These are phyloP conservation scores for Monarda citriodora DNA, from an alignment of 305 asterid species.

Conservation along the genomic window DNA sequence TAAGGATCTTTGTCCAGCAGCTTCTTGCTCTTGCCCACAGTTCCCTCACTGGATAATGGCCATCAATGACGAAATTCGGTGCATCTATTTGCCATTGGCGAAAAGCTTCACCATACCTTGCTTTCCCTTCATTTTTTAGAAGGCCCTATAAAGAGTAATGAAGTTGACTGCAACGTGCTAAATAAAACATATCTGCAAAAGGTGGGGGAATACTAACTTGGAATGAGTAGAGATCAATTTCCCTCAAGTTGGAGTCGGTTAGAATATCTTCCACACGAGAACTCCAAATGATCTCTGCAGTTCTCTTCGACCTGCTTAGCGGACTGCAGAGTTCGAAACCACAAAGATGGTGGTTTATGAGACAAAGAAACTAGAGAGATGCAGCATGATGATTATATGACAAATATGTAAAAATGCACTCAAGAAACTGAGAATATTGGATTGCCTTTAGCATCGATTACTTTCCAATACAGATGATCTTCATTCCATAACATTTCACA, in stretches of 20 bases:
- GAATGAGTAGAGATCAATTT: slow-evolving; percentile 94
- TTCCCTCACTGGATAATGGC: slow-evolving; percentile 95
- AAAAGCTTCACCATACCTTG: slow-evolving; percentile 73
- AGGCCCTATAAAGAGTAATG: slow-evolving; percentile 61
- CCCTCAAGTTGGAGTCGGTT: slow-evolving; percentile 81
- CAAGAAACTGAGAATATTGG: background rate
- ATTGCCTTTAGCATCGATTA: background rate
- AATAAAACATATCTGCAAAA: background rate
- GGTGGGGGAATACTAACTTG: slow-evolving; percentile 52
- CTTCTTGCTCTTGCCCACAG: slow-evolving; percentile 86
- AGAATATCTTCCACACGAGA: slow-evolving; percentile 77
- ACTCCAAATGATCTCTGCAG: slow-evolving; percentile 96
- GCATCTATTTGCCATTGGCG: slow-evolving; percentile 95
- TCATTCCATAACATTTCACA: background rate
- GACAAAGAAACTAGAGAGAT: background rate
- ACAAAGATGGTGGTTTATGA: slow-evolving; percentile 7
- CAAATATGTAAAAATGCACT: background rate
- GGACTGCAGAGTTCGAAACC: slow-evolving; percentile 57
- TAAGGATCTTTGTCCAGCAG: slow-evolving; percentile 80
- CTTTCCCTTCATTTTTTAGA: slow-evolving; percentile 85
- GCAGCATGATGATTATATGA: background rate
- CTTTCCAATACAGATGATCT: slow-evolving; percentile 6
- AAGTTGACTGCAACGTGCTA: slow-evolving; percentile 9
- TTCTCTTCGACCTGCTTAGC: slow-evolving; percentile 86
- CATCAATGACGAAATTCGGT: slow-evolving; percentile 80